Evolutionary conservation across 1,139 yeast genomes (phyloP).

Genomic region (Hanseniaspora uvarum): DNA sequence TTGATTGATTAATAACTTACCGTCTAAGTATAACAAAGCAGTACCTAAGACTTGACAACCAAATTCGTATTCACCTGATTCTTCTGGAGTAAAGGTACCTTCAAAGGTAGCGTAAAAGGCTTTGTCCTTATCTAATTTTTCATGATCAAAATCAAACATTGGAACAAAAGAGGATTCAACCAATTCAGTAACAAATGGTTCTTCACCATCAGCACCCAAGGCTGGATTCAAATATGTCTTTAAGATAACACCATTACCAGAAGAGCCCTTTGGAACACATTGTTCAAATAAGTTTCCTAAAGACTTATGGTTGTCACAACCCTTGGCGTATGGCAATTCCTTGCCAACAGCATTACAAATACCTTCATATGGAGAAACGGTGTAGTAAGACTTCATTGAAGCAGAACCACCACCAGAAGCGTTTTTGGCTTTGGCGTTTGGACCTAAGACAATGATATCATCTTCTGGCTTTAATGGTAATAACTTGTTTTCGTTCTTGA

Average conservation of each 20-base stretch:
- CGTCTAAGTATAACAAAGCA: constrained; percentile 45
- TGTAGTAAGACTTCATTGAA: constrained; percentile 38
- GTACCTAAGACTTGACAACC: constrained; percentile 47
- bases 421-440: constrained; percentile 38
- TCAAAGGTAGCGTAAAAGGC: constrained; percentile 40
- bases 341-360: constrained; percentile 30
- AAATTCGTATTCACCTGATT: constrained; percentile 41
- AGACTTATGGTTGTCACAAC: constrained; percentile 32
- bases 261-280: constrained; percentile 34
- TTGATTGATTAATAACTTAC: constrained; percentile 46
- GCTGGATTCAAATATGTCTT: constrained; percentile 8
- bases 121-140: constrained; percentile 27
- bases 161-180: constrained; percentile 35
- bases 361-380: constrained; percentile 40
- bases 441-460: constrained; percentile 42
- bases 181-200: constrained; percentile 33
- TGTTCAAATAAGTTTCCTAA: constrained; percentile 31
- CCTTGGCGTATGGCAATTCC: constrained; percentile 33
- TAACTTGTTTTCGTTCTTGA: constrained; percentile 41
- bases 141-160: constrained; percentile 41
- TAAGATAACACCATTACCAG: constrained; percentile 32
- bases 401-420: constrained; percentile 50
- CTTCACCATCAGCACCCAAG: constrained; percentile 25
- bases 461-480: constrained; percentile 37
- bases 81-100: constrained; percentile 40